phyloP scores from a whole-genome alignment of 345 rosid genomes.

The Eucalyptus guilfoylei region DNA sequence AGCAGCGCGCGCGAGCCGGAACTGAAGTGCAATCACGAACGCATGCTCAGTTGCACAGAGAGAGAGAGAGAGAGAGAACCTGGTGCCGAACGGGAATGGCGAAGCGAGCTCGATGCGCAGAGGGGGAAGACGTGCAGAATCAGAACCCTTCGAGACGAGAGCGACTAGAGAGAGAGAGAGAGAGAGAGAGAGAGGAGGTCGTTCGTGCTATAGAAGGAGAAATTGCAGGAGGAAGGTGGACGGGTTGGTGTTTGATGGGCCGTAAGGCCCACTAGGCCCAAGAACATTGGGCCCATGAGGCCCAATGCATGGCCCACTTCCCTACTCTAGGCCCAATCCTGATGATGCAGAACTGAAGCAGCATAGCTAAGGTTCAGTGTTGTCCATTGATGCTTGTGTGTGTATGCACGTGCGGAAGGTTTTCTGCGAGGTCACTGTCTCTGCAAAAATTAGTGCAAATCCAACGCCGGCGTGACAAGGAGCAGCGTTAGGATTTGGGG shows the following conservation, averaged over 20 bases:
- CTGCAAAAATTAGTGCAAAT: not conserved
- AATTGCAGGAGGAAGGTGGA: not conserved
- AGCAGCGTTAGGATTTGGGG: not conserved
- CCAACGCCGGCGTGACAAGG: not conserved
- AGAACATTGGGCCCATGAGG: not conserved
- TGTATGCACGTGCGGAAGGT: not conserved
- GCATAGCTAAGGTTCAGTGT: not conserved
- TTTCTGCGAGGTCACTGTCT: not conserved
- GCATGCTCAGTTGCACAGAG: not conserved
- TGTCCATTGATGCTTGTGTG: not conserved
- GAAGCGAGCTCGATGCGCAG: not conserved
- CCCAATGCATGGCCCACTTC: not conserved
- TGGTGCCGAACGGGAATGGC: not conserved
- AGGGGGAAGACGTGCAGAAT: not conserved
- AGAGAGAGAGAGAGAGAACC: not conserved
- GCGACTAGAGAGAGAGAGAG: not conserved
- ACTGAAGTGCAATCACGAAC: not conserved
- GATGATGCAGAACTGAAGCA: not conserved
- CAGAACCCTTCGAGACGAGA: not conserved
- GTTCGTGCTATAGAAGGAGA: not conserved
- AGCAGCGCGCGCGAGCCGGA: not conserved
- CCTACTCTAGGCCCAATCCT: not conserved
- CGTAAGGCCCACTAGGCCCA: not conserved
- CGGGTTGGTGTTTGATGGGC: not conserved
- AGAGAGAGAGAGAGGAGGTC: not conserved